These are phyloP conservation scores for Cystofilobasidium macerans DNA, from an alignment of 768 basidiomycete species.

Conservation along the genomic window DNA sequence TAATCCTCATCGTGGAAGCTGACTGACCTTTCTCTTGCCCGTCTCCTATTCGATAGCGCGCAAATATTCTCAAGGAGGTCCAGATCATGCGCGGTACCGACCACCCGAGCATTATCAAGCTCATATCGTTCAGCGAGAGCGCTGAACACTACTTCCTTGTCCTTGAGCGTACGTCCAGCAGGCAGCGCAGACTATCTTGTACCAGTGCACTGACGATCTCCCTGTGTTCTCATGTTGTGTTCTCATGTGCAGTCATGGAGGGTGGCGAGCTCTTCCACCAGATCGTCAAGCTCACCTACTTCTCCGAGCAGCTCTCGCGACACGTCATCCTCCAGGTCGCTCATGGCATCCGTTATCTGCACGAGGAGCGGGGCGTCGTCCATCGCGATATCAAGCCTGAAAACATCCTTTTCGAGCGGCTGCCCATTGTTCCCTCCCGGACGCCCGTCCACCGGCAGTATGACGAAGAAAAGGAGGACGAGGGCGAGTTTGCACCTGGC, in stretches of 20 bases:
- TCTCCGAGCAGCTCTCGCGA: conserved; percentile 89
- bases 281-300: conserved; percentile 97
- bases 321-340: conserved; percentile 96
- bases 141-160: conserved; percentile 87
- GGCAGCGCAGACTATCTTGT: too few relatives aligned
- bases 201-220: conserved; percentile 3
- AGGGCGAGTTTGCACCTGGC: conserved; percentile 86
- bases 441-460: conserved; percentile 66
- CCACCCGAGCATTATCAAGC: conserved; percentile 85
- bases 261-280: conserved; percentile 98
- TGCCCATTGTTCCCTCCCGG: conserved; percentile 81
- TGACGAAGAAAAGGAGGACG: conserved; percentile 97
- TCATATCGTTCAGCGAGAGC: conserved; percentile 83
- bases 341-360: conserved; percentile 83
- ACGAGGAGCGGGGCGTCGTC: conserved; percentile 94
- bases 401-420: conserved; percentile 84
- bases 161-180: conserved; percentile 71
- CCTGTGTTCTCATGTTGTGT: too few relatives aligned
- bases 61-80: conserved; percentile 98
- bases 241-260: conserved; percentile 61
- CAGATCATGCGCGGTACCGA: conserved; percentile 95
- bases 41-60: conserved; percentile 50
- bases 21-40: conserved; percentile 19
- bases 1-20: too few relatives aligned
- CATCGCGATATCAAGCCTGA: conserved; percentile 99